Base-by-base conservation (phyloP, 2,329 filamentous ascomycete species). In the Colletotrichum ledebouriae region DNA sequence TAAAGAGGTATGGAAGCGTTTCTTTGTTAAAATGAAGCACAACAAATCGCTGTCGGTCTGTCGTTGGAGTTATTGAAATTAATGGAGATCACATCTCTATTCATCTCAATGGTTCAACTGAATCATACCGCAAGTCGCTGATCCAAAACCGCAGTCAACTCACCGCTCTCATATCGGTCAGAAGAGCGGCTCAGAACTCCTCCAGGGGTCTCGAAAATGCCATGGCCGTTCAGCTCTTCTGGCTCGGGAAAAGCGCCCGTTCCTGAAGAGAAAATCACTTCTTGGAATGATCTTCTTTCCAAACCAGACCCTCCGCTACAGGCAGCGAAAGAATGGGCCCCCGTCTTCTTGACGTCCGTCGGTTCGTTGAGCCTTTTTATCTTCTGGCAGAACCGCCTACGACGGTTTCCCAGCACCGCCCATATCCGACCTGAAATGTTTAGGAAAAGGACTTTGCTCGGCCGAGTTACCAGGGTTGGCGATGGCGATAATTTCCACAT, bases 401-500 rank as follows among this genome's bases (percentile, higher is more conserved):
- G 94, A 41, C 92, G 96, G 59, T 93, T 98, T 65, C 94, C 94
- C 4, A 90, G 89, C 63, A 88, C 93, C 41, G 84, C 87, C 25
- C 87, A 94, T 76, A 91, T 99, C 73, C 89, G 89, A 55, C 92
- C 93, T 2, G 83, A 84, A 11, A 91, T 90, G 76, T 95, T 95
- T 76, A 89, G 92, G 52, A 89, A 84, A 69, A 87, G 92, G 73
- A 94, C 89, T 73, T 76, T 99, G 47, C 92, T 95, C 73, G 96
- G 96, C 13, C 87, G 87, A 70, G 96, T 98, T 47, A 98, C 95
- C 12, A 94, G 92, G 73, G 96, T 99, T 25, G 96, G 97, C 47
- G 96, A 99, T 84, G 97, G 94, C 4, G 96, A 99, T 79, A 95
- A 95, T 77, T 98, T 99, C 78, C 92, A 96, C 73, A 79, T 99